A percentile compares a stretch with the other conserved stretches of the same genome.
phyloP scores from a whole-genome alignment of 495 filamentous ascomycete genomes.

The Penicillium mononematosum region DNA sequence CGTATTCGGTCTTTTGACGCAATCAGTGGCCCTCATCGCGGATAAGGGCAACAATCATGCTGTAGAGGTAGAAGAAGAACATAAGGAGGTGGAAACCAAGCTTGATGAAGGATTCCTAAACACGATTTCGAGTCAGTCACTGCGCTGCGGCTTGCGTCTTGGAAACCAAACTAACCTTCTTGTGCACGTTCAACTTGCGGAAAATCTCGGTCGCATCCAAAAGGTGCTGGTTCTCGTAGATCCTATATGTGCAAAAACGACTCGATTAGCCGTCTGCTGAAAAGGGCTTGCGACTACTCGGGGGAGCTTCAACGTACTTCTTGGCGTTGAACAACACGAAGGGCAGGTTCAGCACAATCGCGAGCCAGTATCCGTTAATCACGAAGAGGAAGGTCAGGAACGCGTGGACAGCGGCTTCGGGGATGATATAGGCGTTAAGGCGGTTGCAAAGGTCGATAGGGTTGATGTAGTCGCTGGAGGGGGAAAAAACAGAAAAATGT shows the following conservation, averaged over 20 bases:
- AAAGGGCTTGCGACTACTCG: not conserved
- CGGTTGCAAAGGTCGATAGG: slow-evolving; percentile 99
- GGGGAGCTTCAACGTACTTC: slow-evolving; percentile 65
- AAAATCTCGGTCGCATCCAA: slow-evolving; percentile 99
- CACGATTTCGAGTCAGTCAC: slow-evolving; percentile 3
- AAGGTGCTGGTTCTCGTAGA: slow-evolving; percentile 93
- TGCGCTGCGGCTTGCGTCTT: not conserved
- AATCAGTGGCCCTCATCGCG: slow-evolving; percentile 85
- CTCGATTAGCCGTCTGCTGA: slow-evolving; percentile 13
- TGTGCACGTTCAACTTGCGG: slow-evolving; percentile 97
- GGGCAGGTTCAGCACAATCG: slow-evolving; percentile 87
- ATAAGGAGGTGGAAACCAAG: slow-evolving; percentile 98
- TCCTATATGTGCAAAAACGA: slow-evolving; percentile 52
- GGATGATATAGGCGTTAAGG: slow-evolving; percentile 98
- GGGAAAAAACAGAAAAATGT: slow-evolving; percentile 13
- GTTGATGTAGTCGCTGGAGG: slow-evolving; percentile 94
- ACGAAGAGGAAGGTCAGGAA: slow-evolving; percentile 93
- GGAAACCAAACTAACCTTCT: slow-evolving; percentile 67
- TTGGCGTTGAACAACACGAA: slow-evolving; percentile 92
- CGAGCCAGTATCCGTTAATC: slow-evolving; percentile 98
- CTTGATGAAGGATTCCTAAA: slow-evolving; percentile 97
- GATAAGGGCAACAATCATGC: slow-evolving; percentile 98
- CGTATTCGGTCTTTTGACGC: slow-evolving; percentile 41
- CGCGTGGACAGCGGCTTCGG: slow-evolving; percentile 95
- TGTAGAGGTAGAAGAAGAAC: slow-evolving; percentile 99